These are phyloP conservation scores for Dendrobium officinale DNA, from an alignment of 106 monocot genomes.

Conservation along the genomic window DNA sequence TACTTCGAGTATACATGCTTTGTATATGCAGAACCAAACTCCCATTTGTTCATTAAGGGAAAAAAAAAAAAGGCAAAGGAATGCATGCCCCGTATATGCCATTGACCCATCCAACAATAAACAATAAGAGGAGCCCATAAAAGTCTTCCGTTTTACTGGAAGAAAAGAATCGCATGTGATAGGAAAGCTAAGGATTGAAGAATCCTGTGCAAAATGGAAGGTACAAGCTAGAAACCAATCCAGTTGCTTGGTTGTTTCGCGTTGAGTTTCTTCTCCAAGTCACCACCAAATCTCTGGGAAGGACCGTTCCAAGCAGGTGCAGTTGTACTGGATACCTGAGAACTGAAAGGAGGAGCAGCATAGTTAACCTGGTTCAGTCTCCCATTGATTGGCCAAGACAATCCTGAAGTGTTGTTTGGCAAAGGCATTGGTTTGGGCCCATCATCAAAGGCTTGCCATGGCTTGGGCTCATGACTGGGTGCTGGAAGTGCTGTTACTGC, in stretches of 20 bases:
- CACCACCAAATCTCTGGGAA: conserved; percentile 20
- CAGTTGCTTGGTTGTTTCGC: conserved; percentile 36
- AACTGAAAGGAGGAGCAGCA: not conserved
- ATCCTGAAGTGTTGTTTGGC: too few relatives aligned
- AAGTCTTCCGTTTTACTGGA: not conserved
- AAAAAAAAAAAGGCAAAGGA: not conserved
- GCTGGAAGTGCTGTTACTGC: not conserved
- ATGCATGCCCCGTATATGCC: too few relatives aligned
- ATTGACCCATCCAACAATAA: too few relatives aligned
- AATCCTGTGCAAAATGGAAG: not conserved
- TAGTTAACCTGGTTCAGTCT: conserved; percentile 29
- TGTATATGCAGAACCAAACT: not conserved
- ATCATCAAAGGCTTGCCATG: conserved; percentile 47
- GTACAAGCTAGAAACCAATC: conserved; percentile 31
- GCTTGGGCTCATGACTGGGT: conserved; percentile 25
- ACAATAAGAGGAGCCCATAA: not conserved
- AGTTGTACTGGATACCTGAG: conserved; percentile 14
- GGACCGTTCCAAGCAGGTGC: conserved; percentile 17
- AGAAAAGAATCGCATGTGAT: not conserved
- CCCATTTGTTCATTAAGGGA: not conserved
- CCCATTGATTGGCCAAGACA: conserved; percentile 24
- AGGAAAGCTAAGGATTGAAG: not conserved
- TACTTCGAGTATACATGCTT: not conserved
- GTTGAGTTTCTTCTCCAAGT: conserved; percentile 13
- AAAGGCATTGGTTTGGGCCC: conserved; percentile 17